Evolutionary conservation across 1,284 basidiomycete species (phyloP).

Genomic region (Xanthoconium separans): DNA sequence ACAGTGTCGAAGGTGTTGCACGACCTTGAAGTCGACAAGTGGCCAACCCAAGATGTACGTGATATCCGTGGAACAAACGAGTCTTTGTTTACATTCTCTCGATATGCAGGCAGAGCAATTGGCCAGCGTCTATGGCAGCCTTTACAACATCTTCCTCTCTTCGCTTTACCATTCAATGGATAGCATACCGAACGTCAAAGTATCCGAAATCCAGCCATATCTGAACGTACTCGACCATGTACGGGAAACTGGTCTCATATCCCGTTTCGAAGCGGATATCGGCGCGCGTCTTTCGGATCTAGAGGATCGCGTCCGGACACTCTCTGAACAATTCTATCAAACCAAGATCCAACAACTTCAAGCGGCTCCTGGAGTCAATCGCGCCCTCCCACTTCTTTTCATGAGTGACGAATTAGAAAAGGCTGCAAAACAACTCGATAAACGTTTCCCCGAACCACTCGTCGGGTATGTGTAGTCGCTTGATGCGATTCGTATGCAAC

Average conservation of each 20-base stretch:
- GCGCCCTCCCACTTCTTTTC: constrained; percentile 74
- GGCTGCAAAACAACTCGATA: constrained; percentile 77
- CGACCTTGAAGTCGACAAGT: constrained; percentile 71
- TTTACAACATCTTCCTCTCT: constrained; percentile 89
- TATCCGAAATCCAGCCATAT: constrained; percentile 62
- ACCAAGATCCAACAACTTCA: constrained; percentile 69
- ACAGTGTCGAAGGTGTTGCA: constrained; percentile 69
- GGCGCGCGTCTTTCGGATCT: constrained; percentile 66
- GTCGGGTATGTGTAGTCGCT: constrained; percentile 56
- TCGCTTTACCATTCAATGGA: constrained; percentile 86
- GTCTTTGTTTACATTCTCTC: constrained; percentile 11
- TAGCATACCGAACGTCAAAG: constrained; percentile 67
- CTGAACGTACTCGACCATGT: constrained; percentile 72
- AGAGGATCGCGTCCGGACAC: constrained; percentile 64
- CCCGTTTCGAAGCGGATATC: constrained; percentile 67
- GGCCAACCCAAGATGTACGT: constrained; percentile 82
- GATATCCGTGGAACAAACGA: background rate
- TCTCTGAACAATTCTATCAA: constrained; percentile 71
- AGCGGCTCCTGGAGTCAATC: constrained; percentile 68
- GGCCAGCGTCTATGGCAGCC: constrained; percentile 58
- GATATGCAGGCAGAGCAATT: constrained; percentile 59
- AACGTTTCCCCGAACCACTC: constrained; percentile 81
- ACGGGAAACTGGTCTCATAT: constrained; percentile 64
- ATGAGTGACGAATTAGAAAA: constrained; percentile 92
- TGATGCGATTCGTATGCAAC: background rate